Base-by-base conservation (phyloP, 2,329 filamentous ascomycete species). In the Paraconiothyrium sp. region DNA sequence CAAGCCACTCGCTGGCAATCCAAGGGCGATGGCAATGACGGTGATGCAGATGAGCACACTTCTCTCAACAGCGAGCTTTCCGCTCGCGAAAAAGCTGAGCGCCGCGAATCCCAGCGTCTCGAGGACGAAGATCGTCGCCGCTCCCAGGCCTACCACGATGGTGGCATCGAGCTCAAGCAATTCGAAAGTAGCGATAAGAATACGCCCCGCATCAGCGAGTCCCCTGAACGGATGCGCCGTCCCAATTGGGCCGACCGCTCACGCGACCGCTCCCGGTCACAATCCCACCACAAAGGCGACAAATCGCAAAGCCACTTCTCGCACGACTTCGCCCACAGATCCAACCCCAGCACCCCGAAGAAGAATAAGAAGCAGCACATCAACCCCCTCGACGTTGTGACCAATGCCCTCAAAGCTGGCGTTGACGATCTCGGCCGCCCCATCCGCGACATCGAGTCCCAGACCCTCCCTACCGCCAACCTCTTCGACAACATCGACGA, bases 401-500 rank as follows among this genome's bases (percentile, higher is more conserved):
- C 72, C 16, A 64, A 68, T 32, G 72, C 68, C 1, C 66, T 77
- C 39, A 69, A 68, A 51, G 62, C 64, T 8, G 74, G 70, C 34
- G 64, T 78, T 35, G 64, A 75, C 57, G 74, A 75, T 24, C 67
- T 72, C 22, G 57, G 68, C 6, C 66, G 72, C 30, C 76, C 76
- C 24, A 71, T 78, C 24, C 74, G 72, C 55, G 74, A 78, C 60
- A 70, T 76, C 20, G 76, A 78, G 65, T 69, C 61, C 80, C 83
- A 65, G 77, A 87, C 54, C 78, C 81, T 83, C 9, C 90, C 94
- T 30, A 91, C 91, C 7, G 90, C 93, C 52, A 91, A 93, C 2
- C 84, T 98, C 2, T 99, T 94, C 77, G 90, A 92, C 24, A 92
- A 92, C 4, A 92, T 94, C 71, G 90, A 94, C 67, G 94, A 98